Conservation (phyloP, 2,329 filamentous ascomycete species). For the Penicillium griseofulvum region DNA sequence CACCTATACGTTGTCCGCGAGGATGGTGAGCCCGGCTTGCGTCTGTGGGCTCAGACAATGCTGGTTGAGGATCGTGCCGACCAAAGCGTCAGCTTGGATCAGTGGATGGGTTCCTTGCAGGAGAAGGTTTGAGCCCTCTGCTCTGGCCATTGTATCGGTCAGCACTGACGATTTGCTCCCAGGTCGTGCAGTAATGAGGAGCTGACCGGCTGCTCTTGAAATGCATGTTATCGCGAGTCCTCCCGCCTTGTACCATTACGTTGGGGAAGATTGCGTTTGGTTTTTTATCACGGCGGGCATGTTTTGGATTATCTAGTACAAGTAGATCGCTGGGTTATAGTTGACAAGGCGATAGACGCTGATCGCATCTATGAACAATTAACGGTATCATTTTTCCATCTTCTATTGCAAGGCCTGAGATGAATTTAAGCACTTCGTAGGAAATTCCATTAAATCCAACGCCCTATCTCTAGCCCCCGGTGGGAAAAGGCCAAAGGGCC, state of each 20-base stretch:
- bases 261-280: slow-evolving; percentile 12
- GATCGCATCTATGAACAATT: slow-evolving; percentile 6
- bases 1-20: slow-evolving; percentile 92
- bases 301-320: slow-evolving; percentile 17
- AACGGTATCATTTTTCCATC: neutral
- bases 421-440: neutral
- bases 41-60: slow-evolving; percentile 94
- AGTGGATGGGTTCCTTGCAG: slow-evolving; percentile 87
- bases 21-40: slow-evolving; percentile 91
- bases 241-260: slow-evolving; percentile 22
- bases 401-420: neutral
- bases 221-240: neutral
- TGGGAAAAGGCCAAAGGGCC: neutral
- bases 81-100: slow-evolving; percentile 85
- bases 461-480: neutral
- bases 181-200: slow-evolving; percentile 12
- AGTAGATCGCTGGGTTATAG: slow-evolving; percentile 14
- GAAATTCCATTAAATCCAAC: neutral
- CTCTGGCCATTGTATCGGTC: slow-evolving; percentile 3
- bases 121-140: slow-evolving; percentile 72
- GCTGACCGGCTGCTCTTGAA: neutral
- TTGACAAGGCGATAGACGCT: slow-evolving; percentile 5
- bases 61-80: slow-evolving; percentile 93
- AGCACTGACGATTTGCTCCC: slow-evolving; percentile 11
- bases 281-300: slow-evolving; percentile 11